phyloP scores from a whole-genome alignment of 768 basidiomycete species.

The Mycena filopes region DNA sequence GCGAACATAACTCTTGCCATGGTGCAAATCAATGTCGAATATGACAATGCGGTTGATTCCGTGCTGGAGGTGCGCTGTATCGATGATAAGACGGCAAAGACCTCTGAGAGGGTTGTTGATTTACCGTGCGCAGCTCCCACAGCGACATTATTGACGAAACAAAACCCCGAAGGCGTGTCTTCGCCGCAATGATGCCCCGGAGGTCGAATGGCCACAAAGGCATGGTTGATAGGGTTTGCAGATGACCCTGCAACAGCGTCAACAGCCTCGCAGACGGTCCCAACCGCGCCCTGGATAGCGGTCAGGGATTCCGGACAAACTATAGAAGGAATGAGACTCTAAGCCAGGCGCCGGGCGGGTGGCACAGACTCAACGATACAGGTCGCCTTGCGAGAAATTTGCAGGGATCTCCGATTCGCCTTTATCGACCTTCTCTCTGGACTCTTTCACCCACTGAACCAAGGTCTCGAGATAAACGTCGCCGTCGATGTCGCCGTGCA shows the following conservation, averaged over 20 bases:
- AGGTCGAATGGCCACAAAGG: slow-evolving; percentile 88
- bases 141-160: slow-evolving; percentile 94
- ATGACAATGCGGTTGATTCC: slow-evolving; percentile 83
- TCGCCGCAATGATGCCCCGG: slow-evolving; percentile 97
- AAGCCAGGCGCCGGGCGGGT: not conserved
- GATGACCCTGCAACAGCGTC: slow-evolving; percentile 64
- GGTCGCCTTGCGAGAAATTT: slow-evolving; percentile 77
- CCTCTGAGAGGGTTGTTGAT: slow-evolving; percentile 27
- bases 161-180: slow-evolving; percentile 91
- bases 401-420: slow-evolving; percentile 82
- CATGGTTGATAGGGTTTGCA: slow-evolving; percentile 47
- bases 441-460: slow-evolving; percentile 66
- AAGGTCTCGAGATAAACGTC: slow-evolving; percentile 76
- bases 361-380: slow-evolving; percentile 68
- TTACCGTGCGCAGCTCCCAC: slow-evolving; percentile 91
- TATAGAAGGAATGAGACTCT: slow-evolving; percentile 42
- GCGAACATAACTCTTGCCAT: slow-evolving; percentile 54
- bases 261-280: slow-evolving; percentile 89
- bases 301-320: slow-evolving; percentile 83
- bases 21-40: slow-evolving; percentile 93
- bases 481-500: slow-evolving; percentile 76
- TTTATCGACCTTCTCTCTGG: slow-evolving; percentile 66
- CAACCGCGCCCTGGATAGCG: slow-evolving; percentile 85
- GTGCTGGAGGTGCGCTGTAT: slow-evolving; percentile 81
- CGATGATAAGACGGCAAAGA: not conserved